Base-by-base conservation (phyloP, 2,329 filamentous ascomycete genomes). In the Stachybotrys chlorohalonatus region DNA sequence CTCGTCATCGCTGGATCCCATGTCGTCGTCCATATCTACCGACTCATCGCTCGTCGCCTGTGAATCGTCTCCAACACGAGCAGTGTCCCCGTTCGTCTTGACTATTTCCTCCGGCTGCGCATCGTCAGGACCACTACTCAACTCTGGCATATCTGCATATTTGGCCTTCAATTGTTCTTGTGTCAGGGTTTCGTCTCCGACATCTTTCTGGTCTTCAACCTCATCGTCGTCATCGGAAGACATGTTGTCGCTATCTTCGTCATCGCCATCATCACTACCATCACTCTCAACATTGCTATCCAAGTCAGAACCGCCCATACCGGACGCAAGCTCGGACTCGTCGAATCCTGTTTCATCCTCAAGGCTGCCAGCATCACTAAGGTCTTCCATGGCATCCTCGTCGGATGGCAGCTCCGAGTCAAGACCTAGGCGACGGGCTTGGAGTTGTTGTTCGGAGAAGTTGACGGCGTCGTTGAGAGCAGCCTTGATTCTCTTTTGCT, bases 381-480 rank as follows among this genome's bases (percentile, higher is more conserved):
- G 59, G 50, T 77, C 75, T 15, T 78, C 77, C 30, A 73, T 71
- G 11, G 72, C 73, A 42, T 73, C 75, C 1, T 76, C 75, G 11
- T 77, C 70, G 1, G 71, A 74, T 0, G 69, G 67, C 3, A 70
- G 61, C 60, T 84, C 82, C 0, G 80, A 82, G 55, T 82, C 83
- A 6, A 77, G 60, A 16, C 75, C 77, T 2, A 74, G 70, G 54
- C 74, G 76, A n/a, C 83, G 77, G 15, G 84, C 82, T 59, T 86
- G 82, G 1, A 89, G 72, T 63, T 87, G 84, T 61, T 82, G 80
- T 57, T 87, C 86, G 0, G 85, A 89, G 55, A 85, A 77, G 57
- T 85, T 87, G 62, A 89, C 85, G 62, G 84, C 88, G 72, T 86
- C 84, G 62, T 86, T 89, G 63, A 88, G 78, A 51, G 84, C 89